A percentile compares a stretch with the other conserved stretches of the same genome.
These are phyloP conservation scores for Zygoascus hellenicus DNA, from an alignment of 1,139 yeast species.

Conservation along the genomic window DNA sequence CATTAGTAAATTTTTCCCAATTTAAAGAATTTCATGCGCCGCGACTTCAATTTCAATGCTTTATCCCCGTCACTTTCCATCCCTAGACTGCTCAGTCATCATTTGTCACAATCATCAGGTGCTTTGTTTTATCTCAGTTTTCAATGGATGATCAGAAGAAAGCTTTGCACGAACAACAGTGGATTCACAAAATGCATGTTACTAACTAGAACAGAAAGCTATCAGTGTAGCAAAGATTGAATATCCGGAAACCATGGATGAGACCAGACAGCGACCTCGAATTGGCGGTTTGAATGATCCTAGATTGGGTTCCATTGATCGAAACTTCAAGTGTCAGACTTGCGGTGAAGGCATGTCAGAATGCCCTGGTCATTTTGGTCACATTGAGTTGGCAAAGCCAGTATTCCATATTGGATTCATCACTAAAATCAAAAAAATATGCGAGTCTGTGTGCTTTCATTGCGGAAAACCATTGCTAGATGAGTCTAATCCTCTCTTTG, in stretches of 20 bases:
- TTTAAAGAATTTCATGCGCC: too few species aligned
- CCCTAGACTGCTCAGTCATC: background rate
- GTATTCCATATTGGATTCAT: conserved; percentile 94
- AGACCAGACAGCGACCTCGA: conserved; percentile 88
- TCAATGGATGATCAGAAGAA: too few species aligned
- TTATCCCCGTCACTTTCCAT: background rate
- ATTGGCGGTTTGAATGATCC: conserved; percentile 98
- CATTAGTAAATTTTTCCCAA: too few species aligned
- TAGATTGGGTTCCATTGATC: conserved; percentile 92
- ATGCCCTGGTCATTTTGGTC: conserved; percentile 99
- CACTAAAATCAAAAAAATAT: conserved; percentile 86
- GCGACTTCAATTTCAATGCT: too few species aligned
- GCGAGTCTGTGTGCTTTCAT: conserved; percentile 97
- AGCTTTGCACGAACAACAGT: background rate
- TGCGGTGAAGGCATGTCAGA: conserved; percentile 99
- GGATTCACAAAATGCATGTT: background rate
- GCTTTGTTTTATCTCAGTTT: too few species aligned
- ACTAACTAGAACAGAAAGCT: conserved; percentile 49
- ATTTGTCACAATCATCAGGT: too few species aligned
- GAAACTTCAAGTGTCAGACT: conserved; percentile 96
- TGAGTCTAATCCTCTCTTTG: conserved; percentile 73
- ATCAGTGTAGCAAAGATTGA: conserved; percentile 96
- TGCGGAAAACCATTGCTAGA: conserved; percentile 92
- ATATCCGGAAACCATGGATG: conserved; percentile 98
- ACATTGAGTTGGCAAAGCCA: conserved; percentile 95